A percentile compares a stretch with the other conserved stretches of the same genome.
Conservation (phyloP, 345 rosid species). For the Camelina hispida region DNA sequence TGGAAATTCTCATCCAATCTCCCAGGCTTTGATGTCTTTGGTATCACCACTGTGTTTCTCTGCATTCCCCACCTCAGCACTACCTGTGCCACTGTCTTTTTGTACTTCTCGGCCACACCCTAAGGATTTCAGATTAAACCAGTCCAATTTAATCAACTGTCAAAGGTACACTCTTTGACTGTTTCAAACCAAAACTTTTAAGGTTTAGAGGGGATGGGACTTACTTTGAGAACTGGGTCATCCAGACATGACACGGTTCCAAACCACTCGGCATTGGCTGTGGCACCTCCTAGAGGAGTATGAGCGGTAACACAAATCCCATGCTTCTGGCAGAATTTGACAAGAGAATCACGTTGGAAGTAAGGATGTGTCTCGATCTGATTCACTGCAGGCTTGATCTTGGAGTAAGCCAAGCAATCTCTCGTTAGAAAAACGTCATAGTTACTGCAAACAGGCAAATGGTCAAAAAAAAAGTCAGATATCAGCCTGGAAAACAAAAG, state of each 20-base stretch:
- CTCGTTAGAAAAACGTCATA: conserved; percentile 82
- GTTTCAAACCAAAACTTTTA: conserved; percentile 5
- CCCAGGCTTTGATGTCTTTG: conserved; percentile 68
- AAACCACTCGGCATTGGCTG: conserved; percentile 73
- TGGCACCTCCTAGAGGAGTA: conserved; percentile 86
- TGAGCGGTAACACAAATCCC: conserved; percentile 83
- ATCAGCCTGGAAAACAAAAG: not conserved
- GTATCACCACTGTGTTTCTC: conserved; percentile 73
- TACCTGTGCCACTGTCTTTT: conserved; percentile 74
- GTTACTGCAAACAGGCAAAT: conserved; percentile 60
- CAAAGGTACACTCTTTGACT: not conserved
- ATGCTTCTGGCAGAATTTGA: conserved; percentile 90
- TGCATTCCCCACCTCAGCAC: conserved; percentile 87
- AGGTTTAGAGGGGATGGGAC: conserved; percentile 28
- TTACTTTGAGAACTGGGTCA: conserved; percentile 75
- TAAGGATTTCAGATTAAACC: conserved; percentile 23
- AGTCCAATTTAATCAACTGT: not conserved
- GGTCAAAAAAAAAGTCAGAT: not conserved
- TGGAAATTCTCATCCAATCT: conserved; percentile 71
- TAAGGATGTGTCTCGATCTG: conserved; percentile 93
- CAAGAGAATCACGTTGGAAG: conserved; percentile 88
- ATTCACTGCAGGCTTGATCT: conserved; percentile 96
- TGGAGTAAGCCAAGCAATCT: conserved; percentile 90
- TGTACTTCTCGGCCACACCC: conserved; percentile 79
- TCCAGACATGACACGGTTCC: conserved; percentile 81